These are phyloP conservation scores for Paramecium bursaria DNA, from an alignment of 73 alveolate genomes.

Conservation along the genomic window DNA sequence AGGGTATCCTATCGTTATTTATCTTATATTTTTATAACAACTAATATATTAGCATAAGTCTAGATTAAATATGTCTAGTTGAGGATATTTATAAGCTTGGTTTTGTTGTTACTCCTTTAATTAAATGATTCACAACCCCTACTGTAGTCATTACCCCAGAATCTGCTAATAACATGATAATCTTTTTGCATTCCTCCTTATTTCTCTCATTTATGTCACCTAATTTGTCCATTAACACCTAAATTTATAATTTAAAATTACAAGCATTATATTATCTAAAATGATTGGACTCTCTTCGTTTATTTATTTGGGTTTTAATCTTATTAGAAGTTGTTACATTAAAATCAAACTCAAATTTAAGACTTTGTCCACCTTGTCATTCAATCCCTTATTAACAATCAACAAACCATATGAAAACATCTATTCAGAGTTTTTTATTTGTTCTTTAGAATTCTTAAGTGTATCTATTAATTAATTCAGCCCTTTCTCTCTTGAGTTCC, in stretches of 20 bases:
- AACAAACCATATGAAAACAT: slow-evolving; percentile 18
- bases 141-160: slow-evolving; percentile 17
- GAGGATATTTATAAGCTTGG: slow-evolving; percentile 69
- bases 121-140: slow-evolving; percentile 43
- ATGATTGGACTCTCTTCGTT: slow-evolving; percentile 52
- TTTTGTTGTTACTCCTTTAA: slow-evolving; percentile 51
- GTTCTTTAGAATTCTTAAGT: slow-evolving; percentile 20
- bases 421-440: neutral
- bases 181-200: slow-evolving; percentile 58
- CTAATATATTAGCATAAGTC: slow-evolving; percentile 81
- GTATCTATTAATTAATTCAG: slow-evolving; percentile 12
- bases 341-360: slow-evolving; percentile 7
- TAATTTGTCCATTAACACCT: slow-evolving; percentile 47
- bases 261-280: slow-evolving; percentile 33
- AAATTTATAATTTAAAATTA: neutral
- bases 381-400: neutral
- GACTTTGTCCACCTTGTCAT: slow-evolving; percentile 47
- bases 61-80: slow-evolving; percentile 87
- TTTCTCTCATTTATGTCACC: slow-evolving; percentile 59
- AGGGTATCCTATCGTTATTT: slow-evolving; percentile 84
- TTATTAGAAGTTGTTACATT: neutral
- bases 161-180: slow-evolving; percentile 17
- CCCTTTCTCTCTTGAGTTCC: slow-evolving; percentile 28
- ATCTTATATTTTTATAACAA: slow-evolving; percentile 82
- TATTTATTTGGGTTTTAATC: slow-evolving; percentile 11